Evolutionary conservation across 1,284 basidiomycete genomes (phyloP).

Genomic region (Exobasidium rhododendri): DNA sequence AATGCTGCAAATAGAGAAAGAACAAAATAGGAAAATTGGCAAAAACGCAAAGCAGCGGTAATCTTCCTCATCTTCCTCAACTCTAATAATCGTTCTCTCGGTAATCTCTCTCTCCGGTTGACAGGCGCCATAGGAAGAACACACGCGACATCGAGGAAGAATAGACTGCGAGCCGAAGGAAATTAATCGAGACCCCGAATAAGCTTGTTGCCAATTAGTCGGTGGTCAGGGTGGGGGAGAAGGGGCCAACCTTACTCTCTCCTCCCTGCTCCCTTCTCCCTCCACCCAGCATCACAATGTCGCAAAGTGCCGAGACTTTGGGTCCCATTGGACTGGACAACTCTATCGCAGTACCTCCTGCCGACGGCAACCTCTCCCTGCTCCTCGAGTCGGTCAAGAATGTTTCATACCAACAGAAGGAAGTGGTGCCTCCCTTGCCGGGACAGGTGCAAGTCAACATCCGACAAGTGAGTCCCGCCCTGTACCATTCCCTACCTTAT

Average conservation of each 20-base stretch:
- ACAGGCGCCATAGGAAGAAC: neutral
- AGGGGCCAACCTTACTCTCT: neutral
- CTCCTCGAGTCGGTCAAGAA: conserved; percentile 72
- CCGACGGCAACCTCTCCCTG: conserved; percentile 67
- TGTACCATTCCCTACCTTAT: too few species aligned
- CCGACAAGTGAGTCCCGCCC: conserved; percentile 66
- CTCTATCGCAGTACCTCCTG: conserved; percentile 37
- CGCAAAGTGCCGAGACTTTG: conserved; percentile 3
- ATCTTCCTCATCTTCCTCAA: neutral
- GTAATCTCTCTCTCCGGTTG: neutral
- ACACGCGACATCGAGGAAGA: neutral
- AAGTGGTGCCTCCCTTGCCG: conserved; percentile 63
- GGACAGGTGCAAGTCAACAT: conserved; percentile 84
- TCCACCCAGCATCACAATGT: neutral
- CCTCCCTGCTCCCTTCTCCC: neutral
- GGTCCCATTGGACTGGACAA: conserved; percentile 36
- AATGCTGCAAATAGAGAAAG: neutral
- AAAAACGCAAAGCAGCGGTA: neutral
- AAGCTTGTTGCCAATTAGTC: too few species aligned
- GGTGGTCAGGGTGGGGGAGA: neutral
- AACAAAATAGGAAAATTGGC: neutral
- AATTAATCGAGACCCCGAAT: too few species aligned
- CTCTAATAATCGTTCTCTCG: too few species aligned
- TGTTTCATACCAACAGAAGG: conserved; percentile 70
- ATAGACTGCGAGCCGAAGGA: too few species aligned